These are phyloP conservation scores for Mycena galopus DNA, from an alignment of 768 basidiomycete species.

Conservation along the genomic window DNA sequence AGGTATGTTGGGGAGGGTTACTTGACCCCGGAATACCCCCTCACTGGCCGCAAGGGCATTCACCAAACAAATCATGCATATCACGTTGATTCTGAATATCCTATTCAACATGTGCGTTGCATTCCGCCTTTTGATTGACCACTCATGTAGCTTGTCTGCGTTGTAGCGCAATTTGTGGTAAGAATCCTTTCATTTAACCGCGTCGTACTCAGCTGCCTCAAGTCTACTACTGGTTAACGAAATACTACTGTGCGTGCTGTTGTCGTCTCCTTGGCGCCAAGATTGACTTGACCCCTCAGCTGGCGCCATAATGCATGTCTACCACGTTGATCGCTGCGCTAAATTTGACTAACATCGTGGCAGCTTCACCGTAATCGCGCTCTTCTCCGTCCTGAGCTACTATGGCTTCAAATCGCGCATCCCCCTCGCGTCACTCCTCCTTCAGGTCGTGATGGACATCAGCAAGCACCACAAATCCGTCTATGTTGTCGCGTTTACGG, in stretches of 20 bases:
- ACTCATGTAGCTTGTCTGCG: constrained; percentile 3
- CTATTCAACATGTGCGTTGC: constrained; percentile 70
- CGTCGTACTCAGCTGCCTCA: neutral
- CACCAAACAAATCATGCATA: constrained; percentile 82
- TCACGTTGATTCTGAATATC: constrained; percentile 75
- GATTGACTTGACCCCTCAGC: constrained; percentile 54
- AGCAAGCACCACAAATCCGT: constrained; percentile 87
- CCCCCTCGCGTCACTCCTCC: constrained; percentile 80
- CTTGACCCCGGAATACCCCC: too few relatives aligned
- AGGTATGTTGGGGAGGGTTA: too few relatives aligned
- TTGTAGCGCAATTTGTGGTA: constrained; percentile 71
- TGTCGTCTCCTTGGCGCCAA: neutral
- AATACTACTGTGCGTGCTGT: constrained; percentile 72
- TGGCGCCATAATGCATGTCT: constrained; percentile 68
- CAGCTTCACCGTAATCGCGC: constrained; percentile 84
- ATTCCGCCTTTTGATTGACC: constrained; percentile 4
- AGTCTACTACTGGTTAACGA: constrained; percentile 79
- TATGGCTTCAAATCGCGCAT: constrained; percentile 80
- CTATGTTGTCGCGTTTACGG: constrained; percentile 79
- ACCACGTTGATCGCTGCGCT: too few relatives aligned
- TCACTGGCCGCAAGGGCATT: too few relatives aligned
- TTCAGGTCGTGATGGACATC: constrained; percentile 88
- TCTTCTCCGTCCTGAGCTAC: constrained; percentile 82
- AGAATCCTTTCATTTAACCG: neutral
- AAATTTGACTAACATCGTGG: constrained; percentile 15